Evolutionary conservation across 345 rosid genomes (phyloP).

Genomic region (Eucalyptus pauciflora): DNA sequence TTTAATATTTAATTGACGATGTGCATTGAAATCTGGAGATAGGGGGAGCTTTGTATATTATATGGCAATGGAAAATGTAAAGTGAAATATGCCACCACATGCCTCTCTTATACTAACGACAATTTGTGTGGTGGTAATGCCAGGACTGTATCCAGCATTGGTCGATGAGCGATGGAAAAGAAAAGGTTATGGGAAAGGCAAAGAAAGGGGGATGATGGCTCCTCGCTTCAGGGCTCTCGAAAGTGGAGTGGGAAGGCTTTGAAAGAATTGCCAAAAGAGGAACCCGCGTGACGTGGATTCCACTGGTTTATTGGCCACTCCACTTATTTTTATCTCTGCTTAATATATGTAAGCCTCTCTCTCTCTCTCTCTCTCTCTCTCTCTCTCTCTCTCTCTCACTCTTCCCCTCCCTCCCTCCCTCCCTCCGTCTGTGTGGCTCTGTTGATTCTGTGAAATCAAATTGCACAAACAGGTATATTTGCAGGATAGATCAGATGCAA

Average conservation of each 20-base stretch:
- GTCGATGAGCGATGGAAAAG: neutral
- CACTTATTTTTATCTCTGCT: neutral
- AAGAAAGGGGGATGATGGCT: neutral
- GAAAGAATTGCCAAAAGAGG: neutral
- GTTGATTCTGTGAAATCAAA: neutral
- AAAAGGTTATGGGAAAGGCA: neutral
- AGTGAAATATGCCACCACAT: constrained; percentile 32
- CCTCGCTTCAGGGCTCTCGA: neutral
- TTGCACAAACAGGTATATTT: neutral
- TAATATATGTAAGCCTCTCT: neutral
- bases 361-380: neutral
- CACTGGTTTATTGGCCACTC: neutral
- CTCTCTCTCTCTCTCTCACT: neutral
- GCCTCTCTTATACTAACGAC: neutral
- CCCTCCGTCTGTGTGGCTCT: neutral
- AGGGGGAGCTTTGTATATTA: constrained; percentile 2
- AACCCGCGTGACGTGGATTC: neutral
- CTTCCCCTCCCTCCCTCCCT: neutral
- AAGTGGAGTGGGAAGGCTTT: neutral
- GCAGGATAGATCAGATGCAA: neutral
- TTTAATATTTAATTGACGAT: neutral
- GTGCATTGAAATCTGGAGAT: neutral
- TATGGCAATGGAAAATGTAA: constrained; percentile 3
- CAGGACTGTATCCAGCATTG: neutral
- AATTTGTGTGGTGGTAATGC: neutral